A percentile compares a stretch with the other conserved stretches of the same genome.
Evolutionary conservation across 768 basidiomycete genomes (phyloP).

Genomic region (Russula sp.): DNA sequence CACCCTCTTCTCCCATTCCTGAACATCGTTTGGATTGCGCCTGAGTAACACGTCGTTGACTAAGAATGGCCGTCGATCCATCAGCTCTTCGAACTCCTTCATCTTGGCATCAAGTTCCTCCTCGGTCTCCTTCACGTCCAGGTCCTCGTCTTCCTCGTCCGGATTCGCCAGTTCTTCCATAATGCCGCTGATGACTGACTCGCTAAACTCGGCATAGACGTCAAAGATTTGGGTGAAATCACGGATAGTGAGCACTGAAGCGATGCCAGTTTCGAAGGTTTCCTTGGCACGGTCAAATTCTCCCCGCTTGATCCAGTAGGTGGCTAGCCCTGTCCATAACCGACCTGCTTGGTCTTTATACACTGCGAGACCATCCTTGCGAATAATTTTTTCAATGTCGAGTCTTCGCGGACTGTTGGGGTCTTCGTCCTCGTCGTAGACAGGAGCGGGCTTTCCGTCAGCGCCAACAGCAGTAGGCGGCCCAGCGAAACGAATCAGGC

Average conservation of each 20-base stretch:
- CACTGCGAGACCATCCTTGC: constrained; percentile 77
- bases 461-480: constrained; percentile 53
- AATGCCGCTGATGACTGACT: constrained; percentile 82
- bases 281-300: constrained; percentile 89
- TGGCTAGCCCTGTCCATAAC: constrained; percentile 93
- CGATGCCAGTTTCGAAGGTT: constrained; percentile 86
- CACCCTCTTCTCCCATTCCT: constrained; percentile 98
- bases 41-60: constrained; percentile 92
- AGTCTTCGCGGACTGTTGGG: constrained; percentile 64
- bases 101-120: constrained; percentile 82
- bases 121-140: constrained; percentile 74
- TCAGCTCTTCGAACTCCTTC: constrained; percentile 90
- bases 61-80: constrained; percentile 93
- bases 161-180: constrained; percentile 81
- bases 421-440: constrained; percentile 84
- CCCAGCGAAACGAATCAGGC: constrained; percentile 67
- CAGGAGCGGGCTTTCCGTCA: constrained; percentile 48
- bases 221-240: constrained; percentile 99
- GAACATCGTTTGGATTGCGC: constrained; percentile 95
- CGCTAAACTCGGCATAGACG: constrained; percentile 91
- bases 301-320: constrained; percentile 96
- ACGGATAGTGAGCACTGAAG: constrained; percentile 82
- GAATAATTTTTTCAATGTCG: constrained; percentile 84
- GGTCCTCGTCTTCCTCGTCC: constrained; percentile 76
- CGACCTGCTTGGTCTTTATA: constrained; percentile 98